These are phyloP conservation scores for Leersia perrieri DNA, from an alignment of 176 grass and related monocot species.

Conservation along the genomic window DNA sequence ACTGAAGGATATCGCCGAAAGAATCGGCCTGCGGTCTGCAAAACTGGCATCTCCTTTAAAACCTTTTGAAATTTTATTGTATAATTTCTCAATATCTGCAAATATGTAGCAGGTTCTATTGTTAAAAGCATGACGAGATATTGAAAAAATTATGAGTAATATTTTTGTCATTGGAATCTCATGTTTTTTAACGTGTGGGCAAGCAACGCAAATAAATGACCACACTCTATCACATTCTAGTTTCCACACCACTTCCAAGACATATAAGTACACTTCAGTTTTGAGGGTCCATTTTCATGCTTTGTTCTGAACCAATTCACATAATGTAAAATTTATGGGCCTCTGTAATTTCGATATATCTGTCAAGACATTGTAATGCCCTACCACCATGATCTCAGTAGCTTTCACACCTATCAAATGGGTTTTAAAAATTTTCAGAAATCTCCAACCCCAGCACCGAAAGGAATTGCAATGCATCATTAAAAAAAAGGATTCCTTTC, in stretches of 20 bases:
- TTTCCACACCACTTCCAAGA: background rate
- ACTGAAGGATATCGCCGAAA: slow-evolving; percentile 27
- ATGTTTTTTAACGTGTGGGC: background rate
- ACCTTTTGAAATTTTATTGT: slow-evolving; percentile 29
- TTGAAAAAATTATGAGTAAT: background rate
- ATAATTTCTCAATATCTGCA: background rate
- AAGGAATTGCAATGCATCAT: background rate
- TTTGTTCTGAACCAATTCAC: background rate
- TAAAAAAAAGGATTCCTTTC: background rate
- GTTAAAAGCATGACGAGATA: background rate
- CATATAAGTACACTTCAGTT: background rate
- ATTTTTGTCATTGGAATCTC: background rate
- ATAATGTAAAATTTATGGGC: background rate
- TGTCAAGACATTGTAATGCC: background rate
- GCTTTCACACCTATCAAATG: background rate
- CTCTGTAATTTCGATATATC: background rate
- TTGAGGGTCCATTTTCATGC: background rate
- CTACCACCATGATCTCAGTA: background rate
- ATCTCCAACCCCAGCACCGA: background rate
- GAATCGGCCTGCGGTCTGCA: slow-evolving; percentile 30
- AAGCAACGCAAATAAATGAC: background rate
- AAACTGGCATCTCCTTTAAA: slow-evolving; percentile 18
- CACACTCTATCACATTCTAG: background rate
- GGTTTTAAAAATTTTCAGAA: background rate
- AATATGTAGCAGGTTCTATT: background rate